Percentiles rank a stretch among this genome's conserved stretches.
These are phyloP conservation scores for Gastrolobium bilobum DNA, from an alignment of 306 rosid species.

Conservation along the genomic window DNA sequence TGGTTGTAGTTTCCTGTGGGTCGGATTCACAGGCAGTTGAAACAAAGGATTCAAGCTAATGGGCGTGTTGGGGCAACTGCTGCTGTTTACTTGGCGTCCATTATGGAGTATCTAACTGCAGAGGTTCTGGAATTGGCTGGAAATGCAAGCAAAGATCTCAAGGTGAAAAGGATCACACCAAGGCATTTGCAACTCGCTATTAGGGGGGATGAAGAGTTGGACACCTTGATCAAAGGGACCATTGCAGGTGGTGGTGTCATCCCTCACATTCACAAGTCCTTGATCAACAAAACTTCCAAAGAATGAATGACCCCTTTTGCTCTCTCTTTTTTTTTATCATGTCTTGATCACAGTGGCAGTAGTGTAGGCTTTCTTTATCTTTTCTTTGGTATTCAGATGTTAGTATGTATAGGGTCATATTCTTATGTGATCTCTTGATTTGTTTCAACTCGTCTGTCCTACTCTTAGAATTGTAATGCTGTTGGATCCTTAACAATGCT, in stretches of 20 bases:
- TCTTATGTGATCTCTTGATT: neutral
- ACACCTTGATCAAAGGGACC: conserved; percentile 89
- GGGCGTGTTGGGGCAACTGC: conserved; percentile 95
- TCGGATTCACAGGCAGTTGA: conserved; percentile 85
- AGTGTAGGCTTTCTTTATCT: conserved; percentile 33
- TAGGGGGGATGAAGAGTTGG: conserved; percentile 90
- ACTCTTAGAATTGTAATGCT: neutral
- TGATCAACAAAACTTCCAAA: conserved; percentile 58
- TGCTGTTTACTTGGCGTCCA: conserved; percentile 88
- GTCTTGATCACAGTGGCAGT: conserved; percentile 25
- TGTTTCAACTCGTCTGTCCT: neutral
- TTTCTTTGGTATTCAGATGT: conserved; percentile 19
- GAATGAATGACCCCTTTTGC: conserved; percentile 42
- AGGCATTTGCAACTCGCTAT: conserved; percentile 89
- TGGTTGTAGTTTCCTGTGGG: conserved; percentile 83
- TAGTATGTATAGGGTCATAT: conserved; percentile 44
- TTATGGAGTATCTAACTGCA: conserved; percentile 86
- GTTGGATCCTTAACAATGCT: conserved; percentile 34
- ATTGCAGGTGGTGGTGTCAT: conserved; percentile 94
- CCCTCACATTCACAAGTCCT: conserved; percentile 56
- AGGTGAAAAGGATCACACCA: conserved; percentile 93
- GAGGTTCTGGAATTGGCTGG: conserved; percentile 92
- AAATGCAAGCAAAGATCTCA: conserved; percentile 88
- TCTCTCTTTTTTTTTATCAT: conserved; percentile 24
- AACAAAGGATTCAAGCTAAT: conserved; percentile 68